Conservation (phyloP, 1,284 basidiomycete species). For the Cutaneotrichosporon cavernicola region DNA sequence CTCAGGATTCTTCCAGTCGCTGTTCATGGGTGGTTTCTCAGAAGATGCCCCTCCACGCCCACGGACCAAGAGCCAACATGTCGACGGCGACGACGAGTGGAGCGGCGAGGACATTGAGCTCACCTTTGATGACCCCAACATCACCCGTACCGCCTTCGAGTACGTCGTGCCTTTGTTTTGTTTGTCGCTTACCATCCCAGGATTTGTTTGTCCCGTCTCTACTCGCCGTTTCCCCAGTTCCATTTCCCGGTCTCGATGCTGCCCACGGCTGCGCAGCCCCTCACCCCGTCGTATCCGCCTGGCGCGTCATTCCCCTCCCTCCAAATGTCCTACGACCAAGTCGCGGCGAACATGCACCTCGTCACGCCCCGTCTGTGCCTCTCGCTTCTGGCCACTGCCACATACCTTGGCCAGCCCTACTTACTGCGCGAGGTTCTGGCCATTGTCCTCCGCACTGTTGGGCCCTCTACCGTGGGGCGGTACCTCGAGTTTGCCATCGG, state of each 20-base stretch:
- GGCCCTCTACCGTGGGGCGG: conserved; percentile 70
- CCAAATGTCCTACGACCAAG: conserved; percentile 61
- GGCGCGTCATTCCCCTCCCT: conserved; percentile 58
- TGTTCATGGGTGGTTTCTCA: conserved; percentile 77
- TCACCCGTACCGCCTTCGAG: conserved; percentile 68
- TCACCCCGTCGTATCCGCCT: conserved; percentile 64
- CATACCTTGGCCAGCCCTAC: conserved; percentile 79
- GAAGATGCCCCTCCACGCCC: conserved; percentile 47
- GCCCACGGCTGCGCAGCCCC: conserved; percentile 65
- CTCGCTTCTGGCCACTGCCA: conserved; percentile 78
- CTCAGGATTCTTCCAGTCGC: conserved; percentile 76
- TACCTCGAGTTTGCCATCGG: conserved; percentile 85
- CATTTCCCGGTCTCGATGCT: conserved; percentile 66
- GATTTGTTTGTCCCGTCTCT: conserved; percentile 75
- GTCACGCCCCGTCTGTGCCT: conserved; percentile 78
- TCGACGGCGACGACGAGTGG: conserved; percentile 31
- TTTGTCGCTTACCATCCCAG: conserved; percentile 53
- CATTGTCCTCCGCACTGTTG: conserved; percentile 70
- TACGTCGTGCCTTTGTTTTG: conserved; percentile 39
- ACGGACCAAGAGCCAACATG: conserved; percentile 28
- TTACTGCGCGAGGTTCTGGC: conserved; percentile 72
- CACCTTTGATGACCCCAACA: conserved; percentile 78
- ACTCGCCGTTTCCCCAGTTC: conserved; percentile 77
- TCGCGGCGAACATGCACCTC: conserved; percentile 61
- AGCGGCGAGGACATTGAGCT: conserved; percentile 61